Percentiles rank a stretch among this genome's conserved stretches.
These are phyloP conservation scores for Paragyromitra xinjiangensis DNA, from an alignment of 495 filamentous ascomycete species.

Conservation along the genomic window DNA sequence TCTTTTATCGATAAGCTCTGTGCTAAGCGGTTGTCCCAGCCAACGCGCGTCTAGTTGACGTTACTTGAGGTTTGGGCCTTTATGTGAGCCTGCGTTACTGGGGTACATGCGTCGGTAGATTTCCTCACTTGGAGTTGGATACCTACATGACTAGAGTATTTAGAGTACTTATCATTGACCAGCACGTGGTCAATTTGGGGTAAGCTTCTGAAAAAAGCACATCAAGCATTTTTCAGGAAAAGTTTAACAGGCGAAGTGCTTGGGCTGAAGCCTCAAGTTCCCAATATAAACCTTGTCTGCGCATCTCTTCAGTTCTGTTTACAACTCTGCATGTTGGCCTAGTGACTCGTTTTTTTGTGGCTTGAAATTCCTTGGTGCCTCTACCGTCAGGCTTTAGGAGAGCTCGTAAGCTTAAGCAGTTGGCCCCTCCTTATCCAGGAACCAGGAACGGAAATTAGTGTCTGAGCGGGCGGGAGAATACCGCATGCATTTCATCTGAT, in stretches of 20 bases:
- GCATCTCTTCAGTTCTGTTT: constrained; percentile 7
- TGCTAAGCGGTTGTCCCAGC: constrained; percentile 17
- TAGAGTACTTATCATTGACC: constrained; percentile 3
- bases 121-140: constrained; percentile 12
- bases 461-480: constrained; percentile 6
- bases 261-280: not conserved
- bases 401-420: not conserved
- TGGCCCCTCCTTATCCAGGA: not conserved
- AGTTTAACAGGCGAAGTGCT: not conserved
- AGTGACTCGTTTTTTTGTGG: not conserved
- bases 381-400: not conserved
- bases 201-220: not conserved
- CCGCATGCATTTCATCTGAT: not conserved
- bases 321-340: not conserved
- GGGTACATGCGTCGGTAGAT: constrained; percentile 12
- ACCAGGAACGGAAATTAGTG: not conserved
- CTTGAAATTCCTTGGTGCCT: not conserved
- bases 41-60: constrained; percentile 7
- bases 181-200: constrained; percentile 17
- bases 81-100: constrained; percentile 13
- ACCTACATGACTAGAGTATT: not conserved
- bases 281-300: not conserved
- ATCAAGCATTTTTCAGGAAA: not conserved
- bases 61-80: constrained; percentile 1
- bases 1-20: constrained; percentile 41